Evolutionary conservation across 345 rosid species (phyloP).

Genomic region (Physaria fendleri): DNA sequence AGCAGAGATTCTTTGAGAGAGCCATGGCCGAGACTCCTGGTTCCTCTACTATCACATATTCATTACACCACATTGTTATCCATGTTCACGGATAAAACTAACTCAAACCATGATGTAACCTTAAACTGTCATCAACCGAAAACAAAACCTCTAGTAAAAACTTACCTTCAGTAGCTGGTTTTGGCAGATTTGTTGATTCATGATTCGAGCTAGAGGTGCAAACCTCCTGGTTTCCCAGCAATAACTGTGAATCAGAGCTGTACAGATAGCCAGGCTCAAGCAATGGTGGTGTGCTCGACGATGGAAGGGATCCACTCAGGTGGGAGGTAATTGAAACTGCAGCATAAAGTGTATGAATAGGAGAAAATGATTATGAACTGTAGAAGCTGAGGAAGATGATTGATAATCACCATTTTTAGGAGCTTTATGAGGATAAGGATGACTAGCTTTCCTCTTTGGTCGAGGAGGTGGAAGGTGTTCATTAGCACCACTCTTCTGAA

Average conservation of each 20-base stretch:
- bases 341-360: background rate
- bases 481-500: conserved; percentile 78
- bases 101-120: too few species aligned
- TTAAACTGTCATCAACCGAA: background rate
- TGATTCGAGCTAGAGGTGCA: conserved; percentile 34
- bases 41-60: conserved; percentile 14
- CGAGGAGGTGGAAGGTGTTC: conserved; percentile 97
- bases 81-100: background rate
- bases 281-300: conserved; percentile 38
- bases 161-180: conserved; percentile 35
- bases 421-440: conserved; percentile 94
- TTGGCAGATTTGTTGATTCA: conserved; percentile 20
- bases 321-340: conserved; percentile 47
- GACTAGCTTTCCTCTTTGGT: conserved; percentile 87
- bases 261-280: conserved; percentile 41
- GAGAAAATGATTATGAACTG: too few species aligned
- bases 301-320: conserved; percentile 36
- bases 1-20: conserved; percentile 19
- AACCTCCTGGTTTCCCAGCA: conserved; percentile 35
- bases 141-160: background rate
- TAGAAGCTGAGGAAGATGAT: background rate
- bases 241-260: conserved; percentile 43
- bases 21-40: conserved; percentile 30
- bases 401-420: conserved; percentile 49
- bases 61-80: background rate